Percentiles rank a stretch among this genome's conserved stretches.
Evolutionary conservation across 352 stramenopile species (phyloP).

Genomic region (Phytophthora megakarya): DNA sequence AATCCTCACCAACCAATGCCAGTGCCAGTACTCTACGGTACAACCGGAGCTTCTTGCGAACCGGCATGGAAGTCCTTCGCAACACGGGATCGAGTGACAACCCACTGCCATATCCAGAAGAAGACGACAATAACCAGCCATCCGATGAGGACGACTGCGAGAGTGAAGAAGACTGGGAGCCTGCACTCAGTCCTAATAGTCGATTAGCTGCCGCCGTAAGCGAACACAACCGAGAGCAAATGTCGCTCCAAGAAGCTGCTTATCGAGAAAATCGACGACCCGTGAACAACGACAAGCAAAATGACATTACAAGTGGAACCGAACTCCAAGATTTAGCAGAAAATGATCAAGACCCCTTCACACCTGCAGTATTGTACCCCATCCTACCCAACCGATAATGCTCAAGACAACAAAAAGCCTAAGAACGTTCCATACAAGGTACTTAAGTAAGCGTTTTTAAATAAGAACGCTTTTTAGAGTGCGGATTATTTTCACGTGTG

Average conservation of each 20-base stretch:
- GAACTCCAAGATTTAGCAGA: slow-evolving; percentile 26
- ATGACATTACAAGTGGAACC: slow-evolving; percentile 28
- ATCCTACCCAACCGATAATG: slow-evolving; percentile 46
- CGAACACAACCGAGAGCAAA: slow-evolving; percentile 24
- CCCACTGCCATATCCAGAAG: slow-evolving; percentile 19
- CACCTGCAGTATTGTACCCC: slow-evolving; percentile 64
- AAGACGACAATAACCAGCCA: slow-evolving; percentile 10
- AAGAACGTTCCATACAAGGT: no score
- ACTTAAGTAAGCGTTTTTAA: no score
- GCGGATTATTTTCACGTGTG: no score
- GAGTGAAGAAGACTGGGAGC: slow-evolving; percentile 22
- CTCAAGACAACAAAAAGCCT: slow-evolving; percentile 25
- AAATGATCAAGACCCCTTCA: slow-evolving; percentile 42
- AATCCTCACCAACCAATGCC: slow-evolving; percentile 3
- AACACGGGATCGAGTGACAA: slow-evolving; percentile 19
- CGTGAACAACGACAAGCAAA: slow-evolving; percentile 33
- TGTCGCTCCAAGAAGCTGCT: slow-evolving; percentile 4
- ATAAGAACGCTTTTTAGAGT: no score
- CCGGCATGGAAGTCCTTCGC: slow-evolving; percentile 67
- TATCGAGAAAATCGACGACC: slow-evolving; percentile 2
- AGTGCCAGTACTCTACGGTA: slow-evolving; percentile 33
- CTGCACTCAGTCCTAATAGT: slow-evolving; percentile 14
- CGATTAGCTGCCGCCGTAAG: slow-evolving; percentile 29
- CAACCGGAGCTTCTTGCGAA: slow-evolving; percentile 59
- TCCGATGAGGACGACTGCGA: slow-evolving; percentile 20